Percentiles rank a stretch among this genome's conserved stretches.
Evolutionary conservation across 306 rosid species (phyloP).

Genomic region (Sphenostylis stenocarpa): DNA sequence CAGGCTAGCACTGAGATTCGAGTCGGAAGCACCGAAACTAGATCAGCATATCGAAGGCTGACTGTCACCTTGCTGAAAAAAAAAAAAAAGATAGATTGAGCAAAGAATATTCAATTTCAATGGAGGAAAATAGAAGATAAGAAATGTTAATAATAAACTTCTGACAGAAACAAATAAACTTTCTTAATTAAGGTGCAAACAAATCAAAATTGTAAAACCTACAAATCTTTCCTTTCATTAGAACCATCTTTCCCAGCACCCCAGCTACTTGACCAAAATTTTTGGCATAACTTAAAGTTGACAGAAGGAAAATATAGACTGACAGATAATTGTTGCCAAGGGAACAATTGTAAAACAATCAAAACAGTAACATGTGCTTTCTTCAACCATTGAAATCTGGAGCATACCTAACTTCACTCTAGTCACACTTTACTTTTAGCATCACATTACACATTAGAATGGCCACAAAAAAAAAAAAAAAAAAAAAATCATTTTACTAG

Average conservation of each 20-base stretch:
- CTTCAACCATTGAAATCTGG: conserved; percentile 3
- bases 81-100: conserved; percentile 39
- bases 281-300: background rate
- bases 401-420: conserved; percentile 2
- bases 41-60: conserved; percentile 81
- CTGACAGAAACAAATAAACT: conserved; percentile 16
- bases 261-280: conserved; percentile 12
- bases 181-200: background rate
- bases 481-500: background rate
- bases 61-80: conserved; percentile 86
- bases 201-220: conserved; percentile 7
- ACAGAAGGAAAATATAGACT: background rate
- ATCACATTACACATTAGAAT: background rate
- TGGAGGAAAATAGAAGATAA: background rate
- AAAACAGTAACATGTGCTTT: background rate
- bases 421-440: background rate
- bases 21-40: conserved; percentile 70
- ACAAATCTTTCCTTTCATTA: background rate
- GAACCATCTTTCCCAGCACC: background rate
- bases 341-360: background rate
- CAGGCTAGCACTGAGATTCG: conserved; percentile 72
- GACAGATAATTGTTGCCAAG: background rate
- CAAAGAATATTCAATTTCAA: conserved; percentile 7
- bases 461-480: background rate
- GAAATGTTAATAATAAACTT: background rate